A percentile compares a stretch with the other conserved stretches of the same genome.
phyloP scores from a whole-genome alignment of 495 filamentous ascomycete species.

The Neurospora africana region DNA sequence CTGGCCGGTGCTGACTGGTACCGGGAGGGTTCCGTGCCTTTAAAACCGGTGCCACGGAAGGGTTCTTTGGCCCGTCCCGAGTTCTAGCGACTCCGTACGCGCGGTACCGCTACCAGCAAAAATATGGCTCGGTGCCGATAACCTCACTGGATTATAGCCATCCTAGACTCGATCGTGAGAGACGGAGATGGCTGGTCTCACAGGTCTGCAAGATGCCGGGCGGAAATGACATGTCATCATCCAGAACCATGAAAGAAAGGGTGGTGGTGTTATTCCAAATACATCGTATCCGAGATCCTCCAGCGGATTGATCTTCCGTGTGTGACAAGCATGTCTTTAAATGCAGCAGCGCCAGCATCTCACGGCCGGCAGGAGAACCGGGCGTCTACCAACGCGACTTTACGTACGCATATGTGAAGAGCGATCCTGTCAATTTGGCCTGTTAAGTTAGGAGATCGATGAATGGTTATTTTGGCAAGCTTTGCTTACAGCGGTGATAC shows the following conservation, averaged over 20 bases:
- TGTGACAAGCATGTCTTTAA: neutral
- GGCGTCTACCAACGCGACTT: neutral
- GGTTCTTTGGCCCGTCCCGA: constrained; percentile 9
- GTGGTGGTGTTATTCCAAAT: neutral
- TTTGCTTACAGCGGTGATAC: neutral
- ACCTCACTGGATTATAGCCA: constrained; percentile 44
- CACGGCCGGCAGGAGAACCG: neutral
- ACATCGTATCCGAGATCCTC: neutral
- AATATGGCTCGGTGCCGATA: neutral
- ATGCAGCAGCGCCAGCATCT: neutral
- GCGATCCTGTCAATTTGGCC: neutral
- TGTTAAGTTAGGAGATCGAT: neutral
- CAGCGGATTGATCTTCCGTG: neutral
- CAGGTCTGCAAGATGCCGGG: neutral
- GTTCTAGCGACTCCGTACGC: neutral
- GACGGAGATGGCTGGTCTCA: constrained; percentile 47
- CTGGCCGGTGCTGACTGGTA: constrained; percentile 20
- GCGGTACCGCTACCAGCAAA: neutral
- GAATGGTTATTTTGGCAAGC: neutral
- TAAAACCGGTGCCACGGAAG: constrained; percentile 40
- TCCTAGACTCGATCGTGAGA: constrained; percentile 57
- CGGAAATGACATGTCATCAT: neutral
- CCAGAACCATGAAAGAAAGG: neutral
- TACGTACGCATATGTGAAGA: neutral
- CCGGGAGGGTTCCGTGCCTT: constrained; percentile 43